Conservation (phyloP, 164 flowering plant genomes). For the Santalum album region DNA sequence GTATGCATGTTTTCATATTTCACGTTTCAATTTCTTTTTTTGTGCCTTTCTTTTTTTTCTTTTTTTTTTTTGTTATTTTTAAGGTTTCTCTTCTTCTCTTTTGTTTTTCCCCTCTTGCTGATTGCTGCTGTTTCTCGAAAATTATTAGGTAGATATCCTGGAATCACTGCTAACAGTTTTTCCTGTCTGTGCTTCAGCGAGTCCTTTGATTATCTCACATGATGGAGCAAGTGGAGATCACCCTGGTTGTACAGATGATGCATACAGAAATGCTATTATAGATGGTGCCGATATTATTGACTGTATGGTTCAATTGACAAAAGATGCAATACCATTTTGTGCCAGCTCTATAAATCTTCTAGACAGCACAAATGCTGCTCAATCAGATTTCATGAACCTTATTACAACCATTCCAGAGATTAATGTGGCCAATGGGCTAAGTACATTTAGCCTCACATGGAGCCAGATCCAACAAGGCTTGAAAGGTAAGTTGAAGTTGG, state of each 20-base stretch:
- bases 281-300: conserved; percentile 86
- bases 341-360: conserved; percentile 60
- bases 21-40: background rate
- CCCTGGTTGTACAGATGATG: conserved; percentile 76
- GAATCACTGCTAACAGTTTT: background rate
- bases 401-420: conserved; percentile 33
- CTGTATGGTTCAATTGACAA: conserved; percentile 81
- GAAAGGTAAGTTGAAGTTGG: conserved; percentile 61
- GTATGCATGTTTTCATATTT: conserved; percentile 24
- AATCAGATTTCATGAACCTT: conserved; percentile 29
- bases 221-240: conserved; percentile 87
- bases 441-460: conserved; percentile 71
- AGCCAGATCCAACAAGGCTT: conserved; percentile 43
- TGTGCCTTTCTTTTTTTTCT: too few species aligned
- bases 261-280: conserved; percentile 63
- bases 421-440: conserved; percentile 35
- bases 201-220: conserved; percentile 50
- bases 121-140: background rate
- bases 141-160: too few species aligned
- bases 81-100: background rate
- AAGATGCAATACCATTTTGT: conserved; percentile 73
- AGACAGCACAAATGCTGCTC: conserved; percentile 41
- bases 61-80: too few species aligned
- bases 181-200: conserved; percentile 32
- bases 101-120: background rate